A percentile compares a stretch with the other conserved stretches of the same genome.
Conservation (phyloP, 257 asterid species). For the Solanum sitiens region DNA sequence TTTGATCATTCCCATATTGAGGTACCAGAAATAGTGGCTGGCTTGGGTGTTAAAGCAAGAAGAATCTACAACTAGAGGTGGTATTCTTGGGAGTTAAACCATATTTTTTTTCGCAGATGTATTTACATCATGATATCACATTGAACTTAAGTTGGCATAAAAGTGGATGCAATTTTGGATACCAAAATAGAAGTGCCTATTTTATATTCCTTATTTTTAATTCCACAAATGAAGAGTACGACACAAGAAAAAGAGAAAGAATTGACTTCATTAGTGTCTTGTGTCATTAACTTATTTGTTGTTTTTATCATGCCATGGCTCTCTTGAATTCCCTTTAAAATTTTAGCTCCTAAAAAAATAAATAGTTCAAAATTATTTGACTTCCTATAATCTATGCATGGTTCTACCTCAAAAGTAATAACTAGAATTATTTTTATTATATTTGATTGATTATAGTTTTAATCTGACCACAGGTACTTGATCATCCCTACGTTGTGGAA, state of each 20-base stretch:
- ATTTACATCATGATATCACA: neutral
- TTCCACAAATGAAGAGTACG: neutral
- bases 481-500: conserved; percentile 91
- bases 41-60: conserved; percentile 90
- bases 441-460: neutral
- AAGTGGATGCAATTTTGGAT: neutral
- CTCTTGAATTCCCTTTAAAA: neutral
- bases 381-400: neutral
- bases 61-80: conserved; percentile 57
- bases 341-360: neutral
- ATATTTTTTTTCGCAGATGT: neutral
- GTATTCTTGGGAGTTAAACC: conserved; percentile 46
- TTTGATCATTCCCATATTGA: conserved; percentile 36
- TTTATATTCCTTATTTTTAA: neutral
- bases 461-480: conserved; percentile 54
- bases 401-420: neutral
- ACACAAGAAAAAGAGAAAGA: neutral
- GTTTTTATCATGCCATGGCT: neutral
- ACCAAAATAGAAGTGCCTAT: neutral
- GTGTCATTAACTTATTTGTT: neutral
- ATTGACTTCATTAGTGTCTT: neutral
- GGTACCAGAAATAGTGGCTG: conserved; percentile 88
- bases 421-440: neutral
- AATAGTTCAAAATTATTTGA: neutral
- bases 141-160: neutral